phyloP scores from a whole-genome alignment of 73 alveolate genomes.

The Diophrys appendiculata region DNA sequence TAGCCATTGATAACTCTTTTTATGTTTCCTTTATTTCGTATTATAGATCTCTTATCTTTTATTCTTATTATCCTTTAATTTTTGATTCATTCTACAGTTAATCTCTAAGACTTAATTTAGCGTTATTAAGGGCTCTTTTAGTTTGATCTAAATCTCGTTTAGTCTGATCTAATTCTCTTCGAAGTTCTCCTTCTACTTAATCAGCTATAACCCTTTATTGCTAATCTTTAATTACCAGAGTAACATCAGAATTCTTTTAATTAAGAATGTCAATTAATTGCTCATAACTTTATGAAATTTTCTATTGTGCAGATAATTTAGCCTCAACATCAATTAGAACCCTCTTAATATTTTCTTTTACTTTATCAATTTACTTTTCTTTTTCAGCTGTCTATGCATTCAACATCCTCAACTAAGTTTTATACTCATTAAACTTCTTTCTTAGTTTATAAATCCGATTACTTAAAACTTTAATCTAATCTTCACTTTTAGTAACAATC shows the following conservation, averaged over 20 bases:
- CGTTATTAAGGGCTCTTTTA: too few relatives aligned
- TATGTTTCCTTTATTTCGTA: neutral
- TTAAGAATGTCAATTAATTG: too few relatives aligned
- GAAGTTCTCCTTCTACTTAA: too few relatives aligned
- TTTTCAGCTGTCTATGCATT: neutral
- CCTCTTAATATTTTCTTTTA: too few relatives aligned
- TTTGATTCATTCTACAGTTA: neutral
- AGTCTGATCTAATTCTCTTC: too few relatives aligned
- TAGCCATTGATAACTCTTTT: neutral
- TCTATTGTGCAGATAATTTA: neutral
- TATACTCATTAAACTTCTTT: neutral
- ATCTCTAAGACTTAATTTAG: too few relatives aligned
- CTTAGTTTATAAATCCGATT: neutral
- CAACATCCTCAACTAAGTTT: neutral
- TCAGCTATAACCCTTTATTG: too few relatives aligned
- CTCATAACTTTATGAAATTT: too few relatives aligned
- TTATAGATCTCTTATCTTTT: neutral
- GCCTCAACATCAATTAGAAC: neutral
- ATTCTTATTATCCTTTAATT: neutral
- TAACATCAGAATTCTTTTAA: too few relatives aligned
- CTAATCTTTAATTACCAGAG: too few relatives aligned
- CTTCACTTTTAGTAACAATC: neutral
- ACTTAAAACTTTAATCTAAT: too few relatives aligned
- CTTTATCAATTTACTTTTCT: neutral
- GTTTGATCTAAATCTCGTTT: too few relatives aligned